Conservation (phyloP, 2,329 filamentous ascomycete genomes). For the Akanthomyces dipterigenus region DNA sequence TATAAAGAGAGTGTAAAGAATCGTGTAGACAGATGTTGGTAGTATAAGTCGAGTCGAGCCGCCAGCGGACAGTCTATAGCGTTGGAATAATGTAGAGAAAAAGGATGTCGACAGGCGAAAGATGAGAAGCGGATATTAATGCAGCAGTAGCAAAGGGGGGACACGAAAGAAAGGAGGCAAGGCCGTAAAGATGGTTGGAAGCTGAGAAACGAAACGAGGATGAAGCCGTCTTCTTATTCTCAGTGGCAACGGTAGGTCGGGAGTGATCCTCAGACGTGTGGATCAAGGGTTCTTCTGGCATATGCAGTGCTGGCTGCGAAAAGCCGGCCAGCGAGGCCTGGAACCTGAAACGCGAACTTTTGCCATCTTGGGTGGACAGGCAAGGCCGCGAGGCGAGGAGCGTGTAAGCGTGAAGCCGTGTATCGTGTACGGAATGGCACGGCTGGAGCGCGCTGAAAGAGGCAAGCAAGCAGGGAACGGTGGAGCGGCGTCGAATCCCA, state of each 20-base stretch:
- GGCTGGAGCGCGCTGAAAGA: slow-evolving; percentile 2
- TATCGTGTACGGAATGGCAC: neutral
- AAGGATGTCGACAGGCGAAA: neutral
- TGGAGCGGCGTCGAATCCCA: neutral
- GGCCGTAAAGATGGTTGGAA: slow-evolving; percentile 17
- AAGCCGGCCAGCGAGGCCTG: neutral
- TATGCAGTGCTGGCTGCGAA: slow-evolving; percentile 2
- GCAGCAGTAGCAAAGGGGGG: neutral
- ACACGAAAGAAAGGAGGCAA: slow-evolving; percentile 6
- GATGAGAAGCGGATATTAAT: neutral
- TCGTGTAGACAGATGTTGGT: neutral
- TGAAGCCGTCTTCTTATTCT: slow-evolving; percentile 24
- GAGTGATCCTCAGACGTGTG: slow-evolving; percentile 4
- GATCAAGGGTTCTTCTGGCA: slow-evolving; percentile 1
- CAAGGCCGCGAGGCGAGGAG: neutral
- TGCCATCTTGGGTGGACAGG: neutral
- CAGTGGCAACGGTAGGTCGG: slow-evolving; percentile 8
- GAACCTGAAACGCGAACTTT: slow-evolving; percentile 12
- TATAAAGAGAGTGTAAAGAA: neutral
- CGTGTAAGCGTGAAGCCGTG: slow-evolving; percentile 10
- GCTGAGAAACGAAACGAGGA: slow-evolving; percentile 19
- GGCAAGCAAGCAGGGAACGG: neutral
- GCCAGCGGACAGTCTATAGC: slow-evolving; percentile 10
- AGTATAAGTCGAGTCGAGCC: neutral
- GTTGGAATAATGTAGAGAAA: neutral